Evolutionary conservation across 2,329 filamentous ascomycete genomes (phyloP).

Genomic region (Helicocarpus griseus): DNA sequence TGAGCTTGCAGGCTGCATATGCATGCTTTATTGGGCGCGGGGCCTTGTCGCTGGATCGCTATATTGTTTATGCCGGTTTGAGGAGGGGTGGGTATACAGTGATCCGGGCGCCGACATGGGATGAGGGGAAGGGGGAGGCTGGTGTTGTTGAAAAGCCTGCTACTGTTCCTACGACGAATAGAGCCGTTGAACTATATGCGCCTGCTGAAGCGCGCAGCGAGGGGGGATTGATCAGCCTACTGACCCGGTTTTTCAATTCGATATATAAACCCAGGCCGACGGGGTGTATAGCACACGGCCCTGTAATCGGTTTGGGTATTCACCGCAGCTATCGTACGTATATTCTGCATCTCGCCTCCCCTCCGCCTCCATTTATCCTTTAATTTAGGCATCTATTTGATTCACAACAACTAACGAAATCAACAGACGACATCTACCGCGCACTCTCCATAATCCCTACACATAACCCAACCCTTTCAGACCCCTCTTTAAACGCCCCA

Average conservation of each 20-base stretch:
- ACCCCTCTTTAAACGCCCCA: not conserved
- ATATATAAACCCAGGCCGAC: constrained; percentile 20
- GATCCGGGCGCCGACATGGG: constrained; percentile 54
- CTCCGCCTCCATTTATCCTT: too few relatives aligned
- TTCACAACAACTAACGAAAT: too few relatives aligned
- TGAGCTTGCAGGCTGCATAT: constrained; percentile 88
- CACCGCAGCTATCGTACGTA: constrained; percentile 44
- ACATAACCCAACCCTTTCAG: constrained; percentile 5
- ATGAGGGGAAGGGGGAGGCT: constrained; percentile 21
- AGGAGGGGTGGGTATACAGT: constrained; percentile 77
- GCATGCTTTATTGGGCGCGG: constrained; percentile 66
- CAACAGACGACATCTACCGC: constrained; percentile 64
- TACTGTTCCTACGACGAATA: not conserved
- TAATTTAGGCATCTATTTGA: too few relatives aligned
- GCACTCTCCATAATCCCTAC: constrained; percentile 64
- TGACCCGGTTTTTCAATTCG: constrained; percentile 24
- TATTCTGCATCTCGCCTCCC: not conserved
- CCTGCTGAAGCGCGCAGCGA: constrained; percentile 1
- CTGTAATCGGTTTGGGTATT: constrained; percentile 43
- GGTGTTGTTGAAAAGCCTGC: not conserved
- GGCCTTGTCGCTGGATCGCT: constrained; percentile 62
- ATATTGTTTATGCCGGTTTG: constrained; percentile 77
- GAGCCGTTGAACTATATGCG: not conserved
- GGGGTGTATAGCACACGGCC: constrained; percentile 31
- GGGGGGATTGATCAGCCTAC: constrained; percentile 22